Base-by-base conservation (phyloP, 2,329 filamentous ascomycete genomes). In the Xylariaceae sp. region DNA sequence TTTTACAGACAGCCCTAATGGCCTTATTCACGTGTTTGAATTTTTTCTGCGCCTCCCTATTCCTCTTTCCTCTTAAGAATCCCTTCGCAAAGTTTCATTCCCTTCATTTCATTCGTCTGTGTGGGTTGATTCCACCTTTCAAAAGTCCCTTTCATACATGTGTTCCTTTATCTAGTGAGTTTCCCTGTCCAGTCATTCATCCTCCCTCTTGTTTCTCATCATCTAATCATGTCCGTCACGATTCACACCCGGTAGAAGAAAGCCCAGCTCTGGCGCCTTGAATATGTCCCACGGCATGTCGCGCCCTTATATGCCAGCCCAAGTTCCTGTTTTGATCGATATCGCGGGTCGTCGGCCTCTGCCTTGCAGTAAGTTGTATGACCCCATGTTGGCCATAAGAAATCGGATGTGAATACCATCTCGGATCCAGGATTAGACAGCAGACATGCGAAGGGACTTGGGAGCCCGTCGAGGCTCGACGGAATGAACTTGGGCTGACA, bases 161-260 rank as follows among this genome's bases (percentile, higher is more conserved):
- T 1, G 7, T 47, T 29, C 19, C 19, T 19, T 54, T 42, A 41
- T 41, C 34, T 9, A 11, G 8, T 11, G 5, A 3, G 8, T 37
- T 11, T 3, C 35, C 5, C 31, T 8, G 31, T 53, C 44, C 50
- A 37, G 52, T 44, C 53, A 56, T 51, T 43, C 40, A 29, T 39
- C 37, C 37, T 29, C 41, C 31, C 29, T 32, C 29, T 43, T 26
- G 39, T 46, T 39, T 47, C 32, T 34, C 39, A 19, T 52, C 37
- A 19, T 19, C 19, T 19, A 19, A 19, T 19, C 19, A 19, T 19
- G 19, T 19, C 19, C 19, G 35, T 12, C 12, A 55, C 46, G 12
- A 39, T 37, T 37, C 35, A 19, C 8, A 11, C 35, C 8, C 35
- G 35, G 35, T 37, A 11, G 8, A 37, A 11, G 8, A 3, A 37